phyloP scores from a whole-genome alignment of 2,329 filamentous ascomycete species.

The Aspergillus ochraceus region DNA sequence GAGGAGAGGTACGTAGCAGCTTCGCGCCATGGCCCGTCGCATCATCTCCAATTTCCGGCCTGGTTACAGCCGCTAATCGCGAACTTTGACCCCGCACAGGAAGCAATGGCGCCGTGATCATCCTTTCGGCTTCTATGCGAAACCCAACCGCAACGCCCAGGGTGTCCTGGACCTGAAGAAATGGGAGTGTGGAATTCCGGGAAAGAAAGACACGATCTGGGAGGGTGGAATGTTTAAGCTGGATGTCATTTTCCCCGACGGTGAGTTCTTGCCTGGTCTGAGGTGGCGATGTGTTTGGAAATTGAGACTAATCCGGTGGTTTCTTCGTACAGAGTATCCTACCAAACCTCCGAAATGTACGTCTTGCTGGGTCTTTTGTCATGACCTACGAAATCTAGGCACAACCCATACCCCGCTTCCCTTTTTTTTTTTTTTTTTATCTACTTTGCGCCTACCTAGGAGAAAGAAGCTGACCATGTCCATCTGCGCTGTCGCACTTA shows the following conservation, averaged over 20 bases:
- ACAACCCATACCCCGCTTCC: neutral
- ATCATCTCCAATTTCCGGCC: neutral
- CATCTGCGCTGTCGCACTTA: conserved; percentile 37
- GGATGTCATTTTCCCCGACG: conserved; percentile 88
- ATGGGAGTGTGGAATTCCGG: conserved; percentile 96
- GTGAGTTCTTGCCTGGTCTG: conserved; percentile 52
- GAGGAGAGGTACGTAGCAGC: conserved; percentile 71
- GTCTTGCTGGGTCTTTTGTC: conserved; percentile 33
- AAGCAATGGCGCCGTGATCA: conserved; percentile 98
- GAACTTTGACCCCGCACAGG: conserved; percentile 48
- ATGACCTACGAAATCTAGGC: neutral
- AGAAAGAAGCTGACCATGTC: neutral
- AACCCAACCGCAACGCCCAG: conserved; percentile 74
- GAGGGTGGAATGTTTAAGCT: conserved; percentile 97
- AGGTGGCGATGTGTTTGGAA: neutral
- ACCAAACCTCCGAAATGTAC: conserved; percentile 98
- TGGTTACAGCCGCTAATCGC: conserved; percentile 9
- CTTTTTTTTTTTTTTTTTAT: neutral
- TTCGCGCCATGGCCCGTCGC: neutral
- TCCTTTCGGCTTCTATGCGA: conserved; percentile 95
- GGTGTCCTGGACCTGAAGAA: conserved; percentile 88
- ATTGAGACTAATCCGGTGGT: conserved; percentile 15
- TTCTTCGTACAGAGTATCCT: conserved; percentile 72
- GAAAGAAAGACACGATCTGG: conserved; percentile 96
- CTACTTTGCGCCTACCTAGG: neutral